These are phyloP conservation scores for Euphrasia confusa DNA, from an alignment of 257 asterid genomes.

Conservation along the genomic window DNA sequence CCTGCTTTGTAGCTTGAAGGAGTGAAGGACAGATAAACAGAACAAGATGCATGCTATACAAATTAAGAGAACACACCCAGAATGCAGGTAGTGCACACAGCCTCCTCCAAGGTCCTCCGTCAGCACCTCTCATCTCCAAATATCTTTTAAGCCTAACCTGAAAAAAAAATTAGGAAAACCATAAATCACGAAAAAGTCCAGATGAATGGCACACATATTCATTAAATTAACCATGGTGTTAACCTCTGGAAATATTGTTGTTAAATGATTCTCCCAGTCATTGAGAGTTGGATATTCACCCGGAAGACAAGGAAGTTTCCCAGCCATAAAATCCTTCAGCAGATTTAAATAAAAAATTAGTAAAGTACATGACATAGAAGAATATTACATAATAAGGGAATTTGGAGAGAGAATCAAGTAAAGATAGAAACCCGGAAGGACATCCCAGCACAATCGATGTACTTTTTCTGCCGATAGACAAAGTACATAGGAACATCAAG, in stretches of 20 bases:
- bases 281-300: slow-evolving; percentile 86
- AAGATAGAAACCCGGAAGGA: slow-evolving; percentile 70
- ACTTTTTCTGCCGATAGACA: slow-evolving; percentile 81
- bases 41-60: neutral
- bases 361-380: slow-evolving; percentile 7
- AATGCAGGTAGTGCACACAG: slow-evolving; percentile 96
- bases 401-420: slow-evolving; percentile 21
- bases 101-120: slow-evolving; percentile 99
- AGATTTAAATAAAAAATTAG: slow-evolving; percentile 20
- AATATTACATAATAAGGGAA: slow-evolving; percentile 9
- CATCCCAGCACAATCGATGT: slow-evolving; percentile 79
- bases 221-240: slow-evolving; percentile 23
- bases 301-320: slow-evolving; percentile 83
- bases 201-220: slow-evolving; percentile 3
- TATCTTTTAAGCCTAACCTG: slow-evolving; percentile 98
- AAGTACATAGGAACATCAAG: slow-evolving; percentile 99
- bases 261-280: slow-evolving; percentile 98
- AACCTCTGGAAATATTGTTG: slow-evolving; percentile 98
- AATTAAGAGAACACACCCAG: slow-evolving; percentile 52
- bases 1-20: neutral
- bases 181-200: slow-evolving; percentile 21
- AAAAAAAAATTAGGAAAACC: slow-evolving; percentile 11
- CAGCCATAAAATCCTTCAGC: slow-evolving; percentile 89
- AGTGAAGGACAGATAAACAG: slow-evolving; percentile 4
- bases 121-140: slow-evolving; percentile 99